Evolutionary conservation across 352 stramenopile genomes (phyloP).

Genomic region (Pythium dissimile): DNA sequence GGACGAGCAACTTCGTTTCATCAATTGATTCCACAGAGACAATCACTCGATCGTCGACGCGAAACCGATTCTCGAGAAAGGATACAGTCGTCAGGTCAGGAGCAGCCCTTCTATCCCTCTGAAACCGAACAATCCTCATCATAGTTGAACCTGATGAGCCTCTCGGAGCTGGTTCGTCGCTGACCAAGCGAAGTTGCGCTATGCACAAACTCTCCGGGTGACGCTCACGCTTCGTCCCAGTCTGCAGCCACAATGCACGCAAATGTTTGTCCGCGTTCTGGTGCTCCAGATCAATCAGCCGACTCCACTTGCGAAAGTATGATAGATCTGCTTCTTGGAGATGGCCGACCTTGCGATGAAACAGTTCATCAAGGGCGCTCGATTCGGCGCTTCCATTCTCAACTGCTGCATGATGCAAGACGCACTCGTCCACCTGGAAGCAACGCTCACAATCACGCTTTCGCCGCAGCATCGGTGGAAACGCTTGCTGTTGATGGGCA

Average conservation of each 20-base stretch:
- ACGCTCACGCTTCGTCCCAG: conserved; percentile 53
- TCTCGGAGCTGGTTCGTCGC: conserved; percentile 30
- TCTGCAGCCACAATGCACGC: conserved; percentile 62
- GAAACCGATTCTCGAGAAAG: conserved; percentile 55
- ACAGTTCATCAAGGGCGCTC: conserved; percentile 67
- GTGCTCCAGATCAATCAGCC: conserved; percentile 70
- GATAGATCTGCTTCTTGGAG: conserved; percentile 42
- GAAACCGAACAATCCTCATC: conserved; percentile 44
- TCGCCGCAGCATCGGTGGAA: conserved; percentile 72
- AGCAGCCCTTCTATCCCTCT: conserved; percentile 39
- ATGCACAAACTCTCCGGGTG: conserved; percentile 55
- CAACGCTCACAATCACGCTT: conserved; percentile 70
- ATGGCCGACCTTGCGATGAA: conserved; percentile 53
- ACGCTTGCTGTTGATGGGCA: conserved; percentile 33
- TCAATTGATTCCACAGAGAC: conserved; percentile 70
- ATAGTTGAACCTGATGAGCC: conserved; percentile 21
- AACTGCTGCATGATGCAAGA: conserved; percentile 77
- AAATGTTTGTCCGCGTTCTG: conserved; percentile 68
- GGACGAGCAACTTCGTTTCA: conserved; percentile 55
- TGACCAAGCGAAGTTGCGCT: conserved; percentile 46
- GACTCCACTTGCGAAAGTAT: conserved; percentile 78
- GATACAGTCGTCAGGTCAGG: conserved; percentile 16
- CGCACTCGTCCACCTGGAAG: conserved; percentile 81
- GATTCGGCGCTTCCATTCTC: conserved; percentile 69
- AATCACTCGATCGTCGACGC: conserved; percentile 70